A percentile compares a stretch with the other conserved stretches of the same genome.
Evolutionary conservation across 257 asterid genomes (phyloP).

Genomic region (Solanum clarkiae): DNA sequence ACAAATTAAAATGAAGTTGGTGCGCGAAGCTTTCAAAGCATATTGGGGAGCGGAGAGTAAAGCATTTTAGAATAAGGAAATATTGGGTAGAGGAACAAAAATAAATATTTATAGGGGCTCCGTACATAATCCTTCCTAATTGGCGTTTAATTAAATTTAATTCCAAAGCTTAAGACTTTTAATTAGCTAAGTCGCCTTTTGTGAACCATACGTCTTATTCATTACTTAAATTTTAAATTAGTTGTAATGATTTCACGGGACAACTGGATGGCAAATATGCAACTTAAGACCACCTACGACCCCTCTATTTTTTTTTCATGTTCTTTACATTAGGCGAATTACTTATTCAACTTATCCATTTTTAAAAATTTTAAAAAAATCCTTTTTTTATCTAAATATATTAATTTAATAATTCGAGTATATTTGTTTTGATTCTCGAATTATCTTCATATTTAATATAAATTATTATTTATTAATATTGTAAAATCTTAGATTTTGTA

Average conservation of each 20-base stretch:
- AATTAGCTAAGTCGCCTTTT: neutral
- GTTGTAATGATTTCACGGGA: neutral
- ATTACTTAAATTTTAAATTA: neutral
- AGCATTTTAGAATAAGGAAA: neutral
- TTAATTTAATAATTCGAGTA: too few species aligned
- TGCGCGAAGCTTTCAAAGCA: neutral
- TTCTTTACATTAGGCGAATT: too few species aligned
- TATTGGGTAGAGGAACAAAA: neutral
- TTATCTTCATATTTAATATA: too few species aligned
- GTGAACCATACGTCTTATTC: neutral
- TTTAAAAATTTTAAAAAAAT: too few species aligned
- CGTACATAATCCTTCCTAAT: neutral
- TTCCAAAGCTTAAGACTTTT: neutral
- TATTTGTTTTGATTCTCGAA: too few species aligned
- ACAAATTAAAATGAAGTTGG: neutral
- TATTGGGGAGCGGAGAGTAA: neutral
- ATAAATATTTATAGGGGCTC: neutral
- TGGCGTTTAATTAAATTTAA: neutral
- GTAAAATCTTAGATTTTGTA: too few species aligned
- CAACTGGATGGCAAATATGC: neutral
- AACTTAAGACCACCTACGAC: neutral
- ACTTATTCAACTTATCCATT: too few species aligned
- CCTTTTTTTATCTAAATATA: too few species aligned
- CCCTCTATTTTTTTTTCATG: too few species aligned
- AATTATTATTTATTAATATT: too few species aligned